Conservation (phyloP, 768 basidiomycete species). For the Tylopilus felleus region DNA sequence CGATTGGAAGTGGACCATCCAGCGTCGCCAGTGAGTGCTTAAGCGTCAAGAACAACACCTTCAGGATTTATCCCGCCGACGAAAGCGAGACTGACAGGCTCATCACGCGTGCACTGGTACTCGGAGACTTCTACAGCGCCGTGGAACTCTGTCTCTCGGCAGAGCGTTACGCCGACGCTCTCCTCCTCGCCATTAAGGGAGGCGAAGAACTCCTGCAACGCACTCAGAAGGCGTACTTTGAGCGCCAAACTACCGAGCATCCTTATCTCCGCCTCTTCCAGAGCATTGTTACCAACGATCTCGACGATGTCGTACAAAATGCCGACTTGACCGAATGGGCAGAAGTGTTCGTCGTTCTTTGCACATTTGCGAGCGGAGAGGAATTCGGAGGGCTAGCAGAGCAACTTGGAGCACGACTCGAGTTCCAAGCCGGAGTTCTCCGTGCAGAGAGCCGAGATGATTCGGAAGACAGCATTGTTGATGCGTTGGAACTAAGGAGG, state of each 20-base stretch:
- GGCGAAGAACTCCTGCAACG: conserved; percentile 81
- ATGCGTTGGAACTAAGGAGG: conserved; percentile 57
- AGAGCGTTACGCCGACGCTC: conserved; percentile 91
- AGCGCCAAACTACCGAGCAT: conserved; percentile 64
- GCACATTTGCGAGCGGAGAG: conserved; percentile 84
- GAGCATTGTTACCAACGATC: conserved; percentile 88
- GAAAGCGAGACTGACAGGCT: conserved; percentile 86
- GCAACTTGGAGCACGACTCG: conserved; percentile 86
- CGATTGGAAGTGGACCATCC: conserved; percentile 86
- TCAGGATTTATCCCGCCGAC: conserved; percentile 85
- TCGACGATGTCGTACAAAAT: conserved; percentile 92
- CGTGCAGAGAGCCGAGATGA: conserved; percentile 47
- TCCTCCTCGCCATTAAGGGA: conserved; percentile 88
- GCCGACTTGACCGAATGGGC: conserved; percentile 94
- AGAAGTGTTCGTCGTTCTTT: conserved; percentile 93
- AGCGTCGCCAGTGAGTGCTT: conserved; percentile 54
- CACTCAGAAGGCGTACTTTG: conserved; percentile 94
- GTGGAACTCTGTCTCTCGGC: conserved; percentile 88
- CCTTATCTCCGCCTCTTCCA: conserved; percentile 95
- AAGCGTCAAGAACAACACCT: conserved; percentile 70
- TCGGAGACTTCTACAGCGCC: conserved; percentile 94
- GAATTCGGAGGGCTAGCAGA: conserved; percentile 89
- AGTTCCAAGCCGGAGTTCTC: conserved; percentile 71
- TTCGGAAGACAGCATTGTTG: conserved; percentile 35
- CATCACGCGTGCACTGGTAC: conserved; percentile 87